Percentiles rank a stretch among this genome's conserved stretches.
Evolutionary conservation across 257 asterid genomes (phyloP).

Genomic region (Solanum microdontum): DNA sequence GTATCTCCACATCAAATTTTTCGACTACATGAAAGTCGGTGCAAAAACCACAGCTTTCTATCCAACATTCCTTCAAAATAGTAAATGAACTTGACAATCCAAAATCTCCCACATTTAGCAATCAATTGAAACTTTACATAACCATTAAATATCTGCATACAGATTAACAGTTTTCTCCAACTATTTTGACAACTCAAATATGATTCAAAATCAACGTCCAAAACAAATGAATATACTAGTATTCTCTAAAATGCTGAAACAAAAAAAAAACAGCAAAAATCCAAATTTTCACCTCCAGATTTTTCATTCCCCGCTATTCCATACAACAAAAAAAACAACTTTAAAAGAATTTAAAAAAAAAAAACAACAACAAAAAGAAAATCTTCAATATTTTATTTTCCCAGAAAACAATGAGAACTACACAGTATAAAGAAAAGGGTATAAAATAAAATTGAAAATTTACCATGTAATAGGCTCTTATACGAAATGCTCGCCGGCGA

Average conservation of each 20-base stretch:
- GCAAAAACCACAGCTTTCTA: background rate
- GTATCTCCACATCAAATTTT: background rate
- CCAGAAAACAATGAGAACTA: background rate
- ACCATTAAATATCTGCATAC: background rate
- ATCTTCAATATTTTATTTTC: background rate
- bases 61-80: background rate
- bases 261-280: background rate
- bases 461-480: conserved; percentile 26
- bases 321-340: background rate
- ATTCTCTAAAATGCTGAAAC: background rate
- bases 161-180: background rate
- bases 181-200: background rate
- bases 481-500: background rate
- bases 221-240: background rate
- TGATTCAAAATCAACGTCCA: background rate
- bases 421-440: background rate
- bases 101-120: background rate
- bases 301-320: background rate
- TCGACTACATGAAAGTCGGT: background rate
- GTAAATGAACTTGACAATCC: background rate
- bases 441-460: background rate
- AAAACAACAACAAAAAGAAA: too few species aligned
- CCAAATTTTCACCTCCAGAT: background rate
- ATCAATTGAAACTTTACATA: background rate
- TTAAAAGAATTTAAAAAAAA: background rate